Conservation (phyloP, 129 eudicot species). For the Lactuca sativa region DNA sequence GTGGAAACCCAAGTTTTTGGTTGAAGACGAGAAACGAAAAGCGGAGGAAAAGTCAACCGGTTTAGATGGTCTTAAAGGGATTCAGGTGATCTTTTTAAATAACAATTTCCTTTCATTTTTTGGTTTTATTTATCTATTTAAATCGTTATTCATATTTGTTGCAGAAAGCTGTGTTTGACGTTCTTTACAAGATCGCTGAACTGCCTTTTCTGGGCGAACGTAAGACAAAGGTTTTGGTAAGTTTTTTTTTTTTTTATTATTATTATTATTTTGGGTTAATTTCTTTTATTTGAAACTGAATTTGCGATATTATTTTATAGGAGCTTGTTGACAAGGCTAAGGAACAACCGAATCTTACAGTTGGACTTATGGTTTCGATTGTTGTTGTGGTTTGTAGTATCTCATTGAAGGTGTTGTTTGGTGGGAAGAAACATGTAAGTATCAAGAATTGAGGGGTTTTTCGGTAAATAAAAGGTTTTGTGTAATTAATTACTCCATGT, state of each 20-base stretch:
- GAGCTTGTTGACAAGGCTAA: slow-evolving; percentile 54
- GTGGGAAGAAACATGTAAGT: slow-evolving; percentile 72
- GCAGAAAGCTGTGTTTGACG: slow-evolving; percentile 82
- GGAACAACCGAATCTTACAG: slow-evolving; percentile 51
- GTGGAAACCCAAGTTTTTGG: slow-evolving; percentile 85
- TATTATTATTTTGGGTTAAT: too few relatives aligned
- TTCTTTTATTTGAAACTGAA: background rate
- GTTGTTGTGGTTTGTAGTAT: slow-evolving; percentile 41
- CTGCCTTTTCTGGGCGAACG: slow-evolving; percentile 65
- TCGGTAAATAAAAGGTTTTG: background rate
- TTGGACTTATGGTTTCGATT: slow-evolving; percentile 47
- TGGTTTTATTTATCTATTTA: background rate
- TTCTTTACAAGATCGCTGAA: slow-evolving; percentile 80
- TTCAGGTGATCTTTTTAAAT: slow-evolving; percentile 45
- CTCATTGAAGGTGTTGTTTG: slow-evolving; percentile 52
- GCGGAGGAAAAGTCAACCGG: slow-evolving; percentile 64
- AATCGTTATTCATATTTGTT: background rate
- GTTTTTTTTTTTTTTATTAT: slow-evolving; percentile 2
- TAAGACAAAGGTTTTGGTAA: slow-evolving; percentile 68
- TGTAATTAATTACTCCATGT: background rate
- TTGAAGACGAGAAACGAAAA: slow-evolving; percentile 80
- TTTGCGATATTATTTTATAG: slow-evolving; percentile 9
- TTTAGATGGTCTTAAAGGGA: slow-evolving; percentile 58
- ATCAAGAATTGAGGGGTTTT: background rate
- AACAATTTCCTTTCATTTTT: background rate